These are phyloP conservation scores for Planoprotostelium fungivorum DNA, from an alignment of 78 protist genomes.

Conservation along the genomic window DNA sequence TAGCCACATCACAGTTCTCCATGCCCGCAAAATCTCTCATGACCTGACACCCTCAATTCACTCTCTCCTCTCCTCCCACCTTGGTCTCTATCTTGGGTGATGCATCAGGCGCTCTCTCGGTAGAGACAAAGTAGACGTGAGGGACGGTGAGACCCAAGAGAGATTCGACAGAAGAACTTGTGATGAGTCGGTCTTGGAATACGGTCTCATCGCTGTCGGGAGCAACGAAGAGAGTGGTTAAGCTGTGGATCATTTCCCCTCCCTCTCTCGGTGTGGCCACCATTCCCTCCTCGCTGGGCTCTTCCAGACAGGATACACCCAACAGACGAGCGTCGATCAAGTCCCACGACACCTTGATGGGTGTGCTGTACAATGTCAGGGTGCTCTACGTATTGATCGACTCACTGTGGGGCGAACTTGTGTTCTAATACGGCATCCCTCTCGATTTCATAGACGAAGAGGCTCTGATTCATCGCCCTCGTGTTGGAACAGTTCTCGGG, in stretches of 20 bases:
- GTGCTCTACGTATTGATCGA: background rate
- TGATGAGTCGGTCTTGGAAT: background rate
- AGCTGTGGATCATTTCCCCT: background rate
- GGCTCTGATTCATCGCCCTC: background rate
- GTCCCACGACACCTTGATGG: background rate
- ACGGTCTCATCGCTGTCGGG: slow-evolving; percentile 4
- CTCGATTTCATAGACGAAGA: background rate
- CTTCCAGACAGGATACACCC: background rate
- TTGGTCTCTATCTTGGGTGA: background rate
- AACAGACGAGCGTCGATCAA: background rate
- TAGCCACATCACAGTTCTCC: slow-evolving; percentile 15
- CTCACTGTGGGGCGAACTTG: background rate
- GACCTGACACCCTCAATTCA: background rate
- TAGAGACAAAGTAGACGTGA: slow-evolving; percentile 16
- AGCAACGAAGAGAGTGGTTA: background rate
- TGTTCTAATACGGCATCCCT: background rate
- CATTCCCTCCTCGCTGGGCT: background rate
- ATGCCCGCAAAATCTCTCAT: slow-evolving; percentile 77
- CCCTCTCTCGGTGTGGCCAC: background rate
- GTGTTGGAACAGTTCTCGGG: background rate
- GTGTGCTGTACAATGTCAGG: background rate
- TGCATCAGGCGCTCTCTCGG: background rate
- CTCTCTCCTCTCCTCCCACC: background rate
- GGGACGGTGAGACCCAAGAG: slow-evolving; percentile 51
- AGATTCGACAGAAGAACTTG: background rate